These are phyloP conservation scores for Plasmodium gonderi DNA, from an alignment of 169 alveolate species.

Conservation along the genomic window DNA sequence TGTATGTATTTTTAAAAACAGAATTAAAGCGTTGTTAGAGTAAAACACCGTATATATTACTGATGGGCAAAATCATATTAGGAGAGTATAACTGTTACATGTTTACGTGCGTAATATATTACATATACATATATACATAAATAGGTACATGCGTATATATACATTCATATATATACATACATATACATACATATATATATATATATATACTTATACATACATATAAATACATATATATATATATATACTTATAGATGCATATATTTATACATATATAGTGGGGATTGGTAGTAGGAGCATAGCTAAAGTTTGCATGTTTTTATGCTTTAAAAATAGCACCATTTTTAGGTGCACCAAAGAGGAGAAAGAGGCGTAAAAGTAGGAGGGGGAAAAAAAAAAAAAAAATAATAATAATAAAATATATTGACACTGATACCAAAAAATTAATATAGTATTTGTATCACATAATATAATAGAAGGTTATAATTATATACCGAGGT, in stretches of 20 bases:
- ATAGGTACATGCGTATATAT: too few relatives aligned
- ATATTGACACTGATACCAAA: too few relatives aligned
- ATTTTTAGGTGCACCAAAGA: background rate
- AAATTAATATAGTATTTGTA: too few relatives aligned
- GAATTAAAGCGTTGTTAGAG: background rate
- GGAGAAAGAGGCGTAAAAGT: background rate
- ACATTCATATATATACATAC: background rate
- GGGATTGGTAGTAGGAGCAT: background rate
- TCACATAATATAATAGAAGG: background rate
- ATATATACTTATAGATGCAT: background rate
- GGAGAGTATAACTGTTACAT: background rate
- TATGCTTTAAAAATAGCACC: background rate
- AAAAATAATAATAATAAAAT: too few relatives aligned
- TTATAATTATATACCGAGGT: background rate
- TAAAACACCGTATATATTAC: background rate
- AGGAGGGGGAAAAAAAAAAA: too few relatives aligned
- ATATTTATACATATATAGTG: constrained; percentile 8
- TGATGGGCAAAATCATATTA: background rate
- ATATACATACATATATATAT: background rate
- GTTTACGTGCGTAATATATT: background rate
- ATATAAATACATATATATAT: background rate
- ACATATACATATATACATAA: background rate
- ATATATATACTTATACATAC: background rate
- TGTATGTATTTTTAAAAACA: background rate
- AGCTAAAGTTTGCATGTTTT: background rate